Evolutionary conservation across 108 stramenopile species (phyloP).

Genomic region (Nannochloropsis oceanica): DNA sequence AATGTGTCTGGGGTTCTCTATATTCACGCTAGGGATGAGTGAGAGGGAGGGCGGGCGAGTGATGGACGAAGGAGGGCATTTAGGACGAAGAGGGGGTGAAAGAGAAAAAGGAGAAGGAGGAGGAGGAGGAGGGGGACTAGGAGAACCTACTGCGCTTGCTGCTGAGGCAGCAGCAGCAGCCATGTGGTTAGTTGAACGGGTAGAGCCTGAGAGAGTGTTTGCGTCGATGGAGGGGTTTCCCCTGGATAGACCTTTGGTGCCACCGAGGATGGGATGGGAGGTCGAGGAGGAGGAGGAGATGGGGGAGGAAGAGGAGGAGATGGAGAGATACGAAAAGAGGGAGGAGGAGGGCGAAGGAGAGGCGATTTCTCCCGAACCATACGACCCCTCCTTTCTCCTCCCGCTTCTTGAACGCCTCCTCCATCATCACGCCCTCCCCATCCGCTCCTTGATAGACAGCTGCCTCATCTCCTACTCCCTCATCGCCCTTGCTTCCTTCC

Average conservation of each 20-base stretch:
- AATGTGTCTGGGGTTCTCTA: not conserved
- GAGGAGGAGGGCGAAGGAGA: not conserved
- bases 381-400: not conserved
- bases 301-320: not conserved
- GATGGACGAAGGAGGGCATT: not conserved
- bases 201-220: not conserved
- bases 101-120: not conserved
- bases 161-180: not conserved
- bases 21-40: not conserved
- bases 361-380: not conserved
- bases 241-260: not conserved
- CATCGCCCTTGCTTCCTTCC: not conserved
- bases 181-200: not conserved
- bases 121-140: not conserved
- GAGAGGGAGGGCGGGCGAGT: not conserved
- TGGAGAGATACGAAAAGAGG: not conserved
- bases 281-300: not conserved
- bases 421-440: not conserved
- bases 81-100: not conserved
- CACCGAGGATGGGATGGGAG: not conserved
- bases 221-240: not conserved
- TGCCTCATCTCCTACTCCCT: not conserved
- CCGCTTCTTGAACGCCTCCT: not conserved
- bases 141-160: too few species aligned
- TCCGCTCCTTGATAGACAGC: not conserved